These are phyloP conservation scores for Heracleum sosnowskyi DNA, from an alignment of 129 eudicot genomes.

Conservation along the genomic window DNA sequence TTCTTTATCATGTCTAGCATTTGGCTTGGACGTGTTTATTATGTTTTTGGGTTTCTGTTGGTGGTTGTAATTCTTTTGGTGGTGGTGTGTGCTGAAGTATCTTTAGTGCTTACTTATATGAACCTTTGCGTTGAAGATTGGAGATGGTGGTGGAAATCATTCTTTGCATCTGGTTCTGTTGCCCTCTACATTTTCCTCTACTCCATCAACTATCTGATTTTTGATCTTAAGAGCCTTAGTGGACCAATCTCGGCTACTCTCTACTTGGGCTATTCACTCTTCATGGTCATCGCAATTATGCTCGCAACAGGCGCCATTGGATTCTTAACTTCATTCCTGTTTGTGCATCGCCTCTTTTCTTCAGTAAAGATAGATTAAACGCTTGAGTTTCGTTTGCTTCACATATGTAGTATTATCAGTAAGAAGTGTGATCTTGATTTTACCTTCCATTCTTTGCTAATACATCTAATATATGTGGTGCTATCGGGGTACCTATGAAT, in stretches of 20 bases:
- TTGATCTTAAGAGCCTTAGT: conserved; percentile 11
- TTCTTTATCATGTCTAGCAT: conserved; percentile 38
- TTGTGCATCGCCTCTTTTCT: conserved; percentile 15
- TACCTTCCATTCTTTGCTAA: neutral
- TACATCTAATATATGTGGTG: conserved; percentile 2
- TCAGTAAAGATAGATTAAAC: conserved; percentile 12
- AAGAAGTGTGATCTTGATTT: conserved; percentile 1
- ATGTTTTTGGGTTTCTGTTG: conserved; percentile 33
- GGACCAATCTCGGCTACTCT: conserved; percentile 11
- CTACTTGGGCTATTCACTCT: conserved; percentile 10
- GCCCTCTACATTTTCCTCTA: conserved; percentile 12
- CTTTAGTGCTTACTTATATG: conserved; percentile 36
- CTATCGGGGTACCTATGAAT: neutral
- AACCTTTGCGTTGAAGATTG: conserved; percentile 26
- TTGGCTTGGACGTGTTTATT: conserved; percentile 39
- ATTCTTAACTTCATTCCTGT: conserved; percentile 4
- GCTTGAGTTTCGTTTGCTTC: neutral
- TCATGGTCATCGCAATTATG: conserved; percentile 11
- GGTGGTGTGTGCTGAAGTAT: conserved; percentile 42
- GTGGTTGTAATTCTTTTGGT: conserved; percentile 33
- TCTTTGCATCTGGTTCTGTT: conserved; percentile 13
- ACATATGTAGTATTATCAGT: neutral
- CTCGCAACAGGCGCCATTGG: conserved; percentile 10
- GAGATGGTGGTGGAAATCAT: conserved; percentile 14
- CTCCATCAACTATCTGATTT: conserved; percentile 9